phyloP scores from a whole-genome alignment of 495 filamentous ascomycete species.

The Aspergillus coremiiformis region DNA sequence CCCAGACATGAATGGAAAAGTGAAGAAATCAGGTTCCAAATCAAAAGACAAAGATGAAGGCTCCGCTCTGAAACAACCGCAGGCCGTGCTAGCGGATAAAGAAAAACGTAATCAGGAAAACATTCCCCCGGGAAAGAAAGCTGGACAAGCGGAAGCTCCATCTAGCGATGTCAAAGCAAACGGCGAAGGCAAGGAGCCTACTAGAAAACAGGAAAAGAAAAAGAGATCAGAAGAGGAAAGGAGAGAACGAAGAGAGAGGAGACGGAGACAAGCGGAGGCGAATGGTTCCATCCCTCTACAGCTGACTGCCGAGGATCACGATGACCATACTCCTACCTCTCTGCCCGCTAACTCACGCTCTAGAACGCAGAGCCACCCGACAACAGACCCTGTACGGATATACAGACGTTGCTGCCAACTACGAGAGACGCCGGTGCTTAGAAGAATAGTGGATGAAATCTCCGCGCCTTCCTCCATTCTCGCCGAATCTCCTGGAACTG shows the following conservation, averaged over 20 bases:
- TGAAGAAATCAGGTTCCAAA: conserved; percentile 50
- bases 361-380: conserved; percentile 61
- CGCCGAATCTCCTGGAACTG: conserved; percentile 56
- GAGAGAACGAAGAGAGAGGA: conserved; percentile 79
- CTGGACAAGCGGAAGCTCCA: conserved; percentile 12
- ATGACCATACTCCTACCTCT: conserved; percentile 35
- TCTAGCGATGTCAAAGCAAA: conserved; percentile 26
- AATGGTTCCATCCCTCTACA: conserved; percentile 78
- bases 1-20: conserved; percentile 33
- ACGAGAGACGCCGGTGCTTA: conserved; percentile 81
- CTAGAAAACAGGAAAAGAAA: conserved; percentile 81
- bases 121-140: conserved; percentile 19
- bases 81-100: conserved; percentile 51
- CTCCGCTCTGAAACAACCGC: conserved; percentile 56
- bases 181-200: conserved; percentile 42
- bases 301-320: conserved; percentile 50
- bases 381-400: conserved; percentile 85
- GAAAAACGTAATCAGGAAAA: conserved; percentile 25
- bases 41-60: conserved; percentile 62
- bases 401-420: conserved; percentile 93
- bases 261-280: conserved; percentile 67
- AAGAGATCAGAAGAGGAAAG: conserved; percentile 83
- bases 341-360: conserved; percentile 25
- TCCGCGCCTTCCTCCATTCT: conserved; percentile 55
- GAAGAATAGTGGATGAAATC: conserved; percentile 82